Conservation (phyloP, 2,329 filamentous ascomycete genomes). For the Sphaerulina populicola region DNA sequence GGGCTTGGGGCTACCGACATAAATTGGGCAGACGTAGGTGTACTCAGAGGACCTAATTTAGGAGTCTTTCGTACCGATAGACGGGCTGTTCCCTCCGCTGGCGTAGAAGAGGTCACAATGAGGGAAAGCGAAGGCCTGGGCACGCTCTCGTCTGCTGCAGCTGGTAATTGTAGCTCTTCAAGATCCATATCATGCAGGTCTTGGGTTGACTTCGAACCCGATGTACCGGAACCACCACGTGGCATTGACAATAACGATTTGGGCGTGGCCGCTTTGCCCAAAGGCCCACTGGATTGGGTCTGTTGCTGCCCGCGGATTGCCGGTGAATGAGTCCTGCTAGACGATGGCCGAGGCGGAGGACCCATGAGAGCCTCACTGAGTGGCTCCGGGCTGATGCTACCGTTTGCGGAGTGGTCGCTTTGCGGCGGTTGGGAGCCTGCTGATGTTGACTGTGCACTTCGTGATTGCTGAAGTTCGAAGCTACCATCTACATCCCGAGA, state of each 20-base stretch:
- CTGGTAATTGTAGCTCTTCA: conserved; percentile 64
- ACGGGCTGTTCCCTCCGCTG: conserved; percentile 48
- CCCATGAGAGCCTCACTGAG: conserved; percentile 44
- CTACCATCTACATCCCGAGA: conserved; percentile 40
- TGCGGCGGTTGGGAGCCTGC: conserved; percentile 20
- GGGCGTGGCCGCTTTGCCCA: conserved; percentile 27
- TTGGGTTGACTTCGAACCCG: not conserved
- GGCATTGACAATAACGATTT: conserved; percentile 30
- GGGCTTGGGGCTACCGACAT: conserved; percentile 45
- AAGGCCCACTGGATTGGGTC: conserved; percentile 1
- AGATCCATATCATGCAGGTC: conserved; percentile 30
- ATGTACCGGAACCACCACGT: not conserved
- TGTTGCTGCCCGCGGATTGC: conserved; percentile 52
- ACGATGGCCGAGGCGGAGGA: conserved; percentile 52
- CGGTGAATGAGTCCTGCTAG: conserved; percentile 57
- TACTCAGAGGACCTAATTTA: conserved; percentile 52
- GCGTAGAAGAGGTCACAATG: conserved; percentile 45
- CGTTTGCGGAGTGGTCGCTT: conserved; percentile 38
- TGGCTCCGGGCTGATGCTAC: conserved; percentile 46
- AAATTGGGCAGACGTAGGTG: conserved; percentile 34
- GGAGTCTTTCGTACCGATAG: conserved; percentile 61
- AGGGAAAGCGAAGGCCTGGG: conserved; percentile 35
- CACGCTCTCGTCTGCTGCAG: conserved; percentile 48
- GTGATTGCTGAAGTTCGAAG: conserved; percentile 32
- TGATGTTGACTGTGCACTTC: conserved; percentile 23